These are phyloP conservation scores for Jaapia argillacea DNA, from an alignment of 768 basidiomycete genomes.

Conservation along the genomic window DNA sequence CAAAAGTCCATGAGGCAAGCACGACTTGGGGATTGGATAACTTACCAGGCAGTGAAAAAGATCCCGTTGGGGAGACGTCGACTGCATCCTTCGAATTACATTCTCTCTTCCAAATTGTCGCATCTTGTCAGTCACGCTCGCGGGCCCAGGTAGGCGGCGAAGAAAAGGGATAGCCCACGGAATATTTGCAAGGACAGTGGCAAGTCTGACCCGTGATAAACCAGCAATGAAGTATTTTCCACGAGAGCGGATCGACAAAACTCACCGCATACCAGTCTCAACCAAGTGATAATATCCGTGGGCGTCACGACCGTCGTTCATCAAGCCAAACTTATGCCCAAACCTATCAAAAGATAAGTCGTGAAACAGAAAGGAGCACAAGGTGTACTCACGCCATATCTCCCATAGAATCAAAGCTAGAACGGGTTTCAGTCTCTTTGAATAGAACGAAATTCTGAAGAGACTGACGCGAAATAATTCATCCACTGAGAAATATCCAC, in stretches of 20 bases:
- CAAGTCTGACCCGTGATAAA: too few relatives aligned
- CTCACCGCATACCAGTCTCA: neutral
- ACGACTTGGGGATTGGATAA: neutral
- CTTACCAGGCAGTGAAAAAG: conserved; percentile 33
- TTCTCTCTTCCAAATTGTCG: too few relatives aligned
- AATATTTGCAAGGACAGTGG: neutral
- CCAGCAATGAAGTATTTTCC: too few relatives aligned
- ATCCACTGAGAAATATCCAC: conserved; percentile 14
- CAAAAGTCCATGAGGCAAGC: neutral
- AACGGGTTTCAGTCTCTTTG: too few relatives aligned
- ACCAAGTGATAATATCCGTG: conserved; percentile 3
- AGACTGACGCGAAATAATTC: conserved; percentile 17
- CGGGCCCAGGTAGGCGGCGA: conserved; percentile 4
- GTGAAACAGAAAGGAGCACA: neutral
- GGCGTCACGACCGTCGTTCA: conserved; percentile 22
- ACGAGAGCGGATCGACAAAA: too few relatives aligned
- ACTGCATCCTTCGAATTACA: too few relatives aligned
- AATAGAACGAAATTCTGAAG: too few relatives aligned
- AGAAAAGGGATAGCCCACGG: conserved; percentile 9
- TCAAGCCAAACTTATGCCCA: conserved; percentile 29
- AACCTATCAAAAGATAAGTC: conserved; percentile 19
- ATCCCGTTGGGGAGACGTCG: conserved; percentile 27
- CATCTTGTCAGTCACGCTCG: too few relatives aligned
- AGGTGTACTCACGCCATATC: conserved; percentile 8
- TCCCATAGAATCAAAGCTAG: conserved; percentile 8